Evolutionary conservation across 495 filamentous ascomycete species (phyloP).

Genomic region (Friedmanniomyces endolithicus): DNA sequence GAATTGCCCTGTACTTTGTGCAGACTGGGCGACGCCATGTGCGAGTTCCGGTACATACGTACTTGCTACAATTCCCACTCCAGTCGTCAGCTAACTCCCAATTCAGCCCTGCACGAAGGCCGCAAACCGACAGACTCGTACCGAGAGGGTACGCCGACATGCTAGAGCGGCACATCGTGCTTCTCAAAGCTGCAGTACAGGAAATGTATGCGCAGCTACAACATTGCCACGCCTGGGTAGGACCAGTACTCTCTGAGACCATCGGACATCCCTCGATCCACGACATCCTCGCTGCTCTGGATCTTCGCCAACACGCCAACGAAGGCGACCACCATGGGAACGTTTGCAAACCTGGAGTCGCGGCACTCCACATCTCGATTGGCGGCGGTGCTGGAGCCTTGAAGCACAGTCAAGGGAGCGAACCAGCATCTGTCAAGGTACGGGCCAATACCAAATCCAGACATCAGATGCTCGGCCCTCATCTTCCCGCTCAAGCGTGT

Average conservation of each 20-base stretch:
- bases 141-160: constrained; percentile 50
- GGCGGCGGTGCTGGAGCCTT: no score
- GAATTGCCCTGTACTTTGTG: background rate
- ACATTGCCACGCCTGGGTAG: constrained; percentile 43
- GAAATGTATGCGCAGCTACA: constrained; percentile 45
- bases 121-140: background rate
- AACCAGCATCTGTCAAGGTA: no score
- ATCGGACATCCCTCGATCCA: constrained; percentile 53
- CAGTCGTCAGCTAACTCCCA: background rate
- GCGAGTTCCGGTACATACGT: background rate
- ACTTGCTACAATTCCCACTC: background rate
- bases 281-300: constrained; percentile 50
- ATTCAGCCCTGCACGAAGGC: background rate
- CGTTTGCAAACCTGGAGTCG: no score
- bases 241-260: constrained; percentile 37
- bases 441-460: no score
- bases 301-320: no score
- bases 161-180: constrained; percentile 54
- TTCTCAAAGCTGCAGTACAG: constrained; percentile 48
- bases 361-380: no score
- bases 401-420: no score
- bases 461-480: no score
- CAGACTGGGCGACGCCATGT: background rate
- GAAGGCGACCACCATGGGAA: no score
- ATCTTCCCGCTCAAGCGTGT: no score